Evolutionary conservation across 257 asterid genomes (phyloP).

Genomic region (Nyctanthes arbortristis): DNA sequence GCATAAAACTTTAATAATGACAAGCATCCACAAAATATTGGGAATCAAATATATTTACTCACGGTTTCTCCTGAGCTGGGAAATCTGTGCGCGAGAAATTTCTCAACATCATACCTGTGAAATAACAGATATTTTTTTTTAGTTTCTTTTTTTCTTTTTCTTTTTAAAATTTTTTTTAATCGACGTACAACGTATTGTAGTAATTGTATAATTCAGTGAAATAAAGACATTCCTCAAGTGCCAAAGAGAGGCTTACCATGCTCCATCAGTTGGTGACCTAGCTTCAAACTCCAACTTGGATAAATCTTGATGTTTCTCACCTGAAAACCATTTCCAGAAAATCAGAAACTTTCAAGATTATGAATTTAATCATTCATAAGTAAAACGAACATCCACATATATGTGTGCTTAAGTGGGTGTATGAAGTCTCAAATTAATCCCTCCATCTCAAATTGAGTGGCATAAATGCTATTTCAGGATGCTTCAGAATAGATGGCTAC

Average conservation of each 20-base stretch:
- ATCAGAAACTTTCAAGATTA: not conserved
- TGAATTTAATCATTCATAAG: not conserved
- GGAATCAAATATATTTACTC: conserved; percentile 43
- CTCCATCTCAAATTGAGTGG: not conserved
- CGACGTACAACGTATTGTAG: too few species aligned
- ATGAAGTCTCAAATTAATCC: not conserved
- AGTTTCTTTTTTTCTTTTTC: too few species aligned
- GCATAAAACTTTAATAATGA: not conserved
- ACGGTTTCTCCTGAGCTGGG: conserved; percentile 68
- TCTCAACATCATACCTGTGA: conserved; percentile 86
- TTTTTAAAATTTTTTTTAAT: too few species aligned
- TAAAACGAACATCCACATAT: not conserved
- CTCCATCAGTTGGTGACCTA: conserved; percentile 73
- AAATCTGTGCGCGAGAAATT: conserved; percentile 67
- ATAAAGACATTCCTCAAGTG: conserved; percentile 1
- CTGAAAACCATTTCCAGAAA: conserved; percentile 37
- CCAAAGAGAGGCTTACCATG: conserved; percentile 58
- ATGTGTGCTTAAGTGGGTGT: not conserved
- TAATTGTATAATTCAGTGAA: too few species aligned
- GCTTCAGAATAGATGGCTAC: not conserved
- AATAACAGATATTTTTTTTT: too few species aligned
- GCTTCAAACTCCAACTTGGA: conserved; percentile 79
- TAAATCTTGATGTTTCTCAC: conserved; percentile 40
- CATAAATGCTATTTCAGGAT: not conserved
- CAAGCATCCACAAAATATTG: too few species aligned